These are phyloP conservation scores for Darksidea phi DNA, from an alignment of 495 filamentous ascomycete genomes.

Conservation along the genomic window DNA sequence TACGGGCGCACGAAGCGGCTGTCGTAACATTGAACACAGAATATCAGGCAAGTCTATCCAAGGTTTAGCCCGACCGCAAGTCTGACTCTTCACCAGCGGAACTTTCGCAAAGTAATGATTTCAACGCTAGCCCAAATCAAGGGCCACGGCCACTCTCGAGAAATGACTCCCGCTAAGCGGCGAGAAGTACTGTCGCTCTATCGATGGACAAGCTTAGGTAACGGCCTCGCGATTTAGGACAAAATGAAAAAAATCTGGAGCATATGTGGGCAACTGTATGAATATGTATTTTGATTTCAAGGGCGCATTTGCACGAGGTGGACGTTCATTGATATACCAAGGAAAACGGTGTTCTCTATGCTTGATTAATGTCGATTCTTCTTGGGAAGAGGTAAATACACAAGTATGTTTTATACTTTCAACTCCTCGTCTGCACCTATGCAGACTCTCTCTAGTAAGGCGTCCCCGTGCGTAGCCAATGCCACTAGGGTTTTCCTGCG, in stretches of 20 bases:
- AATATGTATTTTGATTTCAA: background rate
- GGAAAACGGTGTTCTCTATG: background rate
- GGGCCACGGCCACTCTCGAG: conserved; percentile 16
- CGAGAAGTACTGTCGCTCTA: conserved; percentile 33
- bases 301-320: background rate
- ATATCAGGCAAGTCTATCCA: conserved; percentile 52
- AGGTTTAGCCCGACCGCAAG: background rate
- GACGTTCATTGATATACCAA: conserved; percentile 7
- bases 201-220: conserved; percentile 30
- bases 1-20: conserved; percentile 59
- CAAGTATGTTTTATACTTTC: no score
- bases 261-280: background rate
- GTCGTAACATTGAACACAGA: conserved; percentile 61
- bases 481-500: no score
- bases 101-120: conserved; percentile 34
- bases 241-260: background rate
- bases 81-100: conserved; percentile 15
- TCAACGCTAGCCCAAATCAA: conserved; percentile 33
- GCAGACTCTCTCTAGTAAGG: no score
- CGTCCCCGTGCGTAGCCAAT: no score
- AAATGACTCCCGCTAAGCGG: conserved; percentile 31
- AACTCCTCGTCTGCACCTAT: no score
- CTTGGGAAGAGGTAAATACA: background rate
- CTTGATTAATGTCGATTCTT: background rate
- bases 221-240: conserved; percentile 29